Evolutionary conservation across 306 rosid species (phyloP), one percentile per base, ranked within the genome.

Genomic region (Trifolium fragiferum): DNA sequence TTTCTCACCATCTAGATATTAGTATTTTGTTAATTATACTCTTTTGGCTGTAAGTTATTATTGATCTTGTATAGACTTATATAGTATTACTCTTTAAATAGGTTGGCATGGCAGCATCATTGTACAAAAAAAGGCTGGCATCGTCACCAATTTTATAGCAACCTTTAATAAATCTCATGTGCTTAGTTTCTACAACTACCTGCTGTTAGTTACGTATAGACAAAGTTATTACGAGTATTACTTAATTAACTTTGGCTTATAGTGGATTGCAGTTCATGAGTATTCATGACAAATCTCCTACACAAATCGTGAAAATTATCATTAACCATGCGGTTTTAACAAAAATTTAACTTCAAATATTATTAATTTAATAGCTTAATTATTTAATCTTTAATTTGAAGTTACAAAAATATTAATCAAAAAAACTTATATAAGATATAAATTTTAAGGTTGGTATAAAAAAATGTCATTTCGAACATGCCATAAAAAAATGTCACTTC

Each of bases 41-140:
- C 6, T 25, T 12, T 12, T 60, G 14, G 40, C 20, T 27, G 20
- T 15, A 60, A 30, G 2, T 60, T 60, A 60, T 60, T 30, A 2
- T 37, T 37, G 40, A 37, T 37, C 8, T 60, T 41, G n/a, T 60
- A 44, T 13, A 44, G 50, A 13, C 50, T 44, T 44, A 60, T 25
- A 25, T 25, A 60, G 66, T 60, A 60, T 60, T 60, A 15, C 20
- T 60, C 41, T 60, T 30, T 60, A 60, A 15, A 60, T 60, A 7
- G 66, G 41, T 60, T 60, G 66, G 66, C 41, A 60, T 60, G 63
- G 55, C 55, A 54, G 10, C 20, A 60, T 60, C 43, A 30, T 60
- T 30, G 10, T 30, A 15, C 41, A 23, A 57, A 60, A 30, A 60
- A 60, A 30, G 19, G 43, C 66, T 60, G 66, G 66, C 66, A 60